Evolutionary conservation across 352 stramenopile species (phyloP), one percentile per base, ranked within the genome.

Genomic region (Phytopythium ostracodes): DNA sequence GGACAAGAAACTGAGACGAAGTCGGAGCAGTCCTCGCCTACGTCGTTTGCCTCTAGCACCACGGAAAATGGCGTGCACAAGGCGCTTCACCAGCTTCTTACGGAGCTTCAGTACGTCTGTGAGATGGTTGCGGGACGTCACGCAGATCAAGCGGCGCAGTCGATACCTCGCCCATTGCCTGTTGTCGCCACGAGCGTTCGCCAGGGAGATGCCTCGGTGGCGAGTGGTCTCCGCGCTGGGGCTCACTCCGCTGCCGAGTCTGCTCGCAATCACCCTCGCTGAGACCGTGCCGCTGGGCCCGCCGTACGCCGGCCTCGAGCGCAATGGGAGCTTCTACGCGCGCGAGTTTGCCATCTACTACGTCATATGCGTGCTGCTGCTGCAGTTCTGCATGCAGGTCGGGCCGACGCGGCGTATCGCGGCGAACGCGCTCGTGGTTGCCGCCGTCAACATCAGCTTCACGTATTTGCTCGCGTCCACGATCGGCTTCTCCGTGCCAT

Each of bases 401-500:
- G 56, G 63, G 1, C 49, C 29, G 0, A 1, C 2, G 2, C 56
- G 59, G 6, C 44, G n/a, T n/a, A n/a, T 72, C 6, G 24, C 58
- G 14, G 56, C 36, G 3, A 71, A 66, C 2, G 63, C 60, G 20
- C 6, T 72, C 18, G 10, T 70, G 47, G 29, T 52, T 57, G 25
- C 29, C 4, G 29, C 7, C 29, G 29, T 33, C 29, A 62, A 63
- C 17, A 51, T 56, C 0, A 35, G 33, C 10, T 54, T 51, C 22
- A 55, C 50, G 24, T 66, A 68, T 17, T 25, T 35, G 5, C 24
- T 75, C 4, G 56, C 67, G 5, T 40, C 22, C 3, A 31, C 36
- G 29, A 56, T 73, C 25, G 71, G 59, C 8, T 78, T 68, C 36
- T 67, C 71, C 15, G 18, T 78, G 9, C 71, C 71, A 22, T 75